Base-by-base conservation (phyloP, 495 filamentous ascomycete genomes). In the Podospora comata region DNA sequence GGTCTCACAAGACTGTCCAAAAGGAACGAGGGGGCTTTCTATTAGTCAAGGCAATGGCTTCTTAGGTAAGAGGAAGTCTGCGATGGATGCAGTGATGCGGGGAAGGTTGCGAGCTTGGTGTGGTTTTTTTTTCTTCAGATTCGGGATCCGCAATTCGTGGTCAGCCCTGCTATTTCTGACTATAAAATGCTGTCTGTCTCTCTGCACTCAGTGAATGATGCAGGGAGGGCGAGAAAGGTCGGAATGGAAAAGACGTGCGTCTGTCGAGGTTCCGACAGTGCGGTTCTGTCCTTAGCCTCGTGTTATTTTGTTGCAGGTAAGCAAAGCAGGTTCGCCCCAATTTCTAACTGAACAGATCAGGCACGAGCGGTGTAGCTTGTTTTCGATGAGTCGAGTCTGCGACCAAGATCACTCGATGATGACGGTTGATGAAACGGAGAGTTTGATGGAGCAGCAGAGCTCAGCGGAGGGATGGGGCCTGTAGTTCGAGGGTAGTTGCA, bases 21-120 rank as follows among this genome's bases (percentile, higher is more conserved):
- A 19, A 58, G 55, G 55, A 59, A 66, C 62, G 59, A 63, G 59
- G 68, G 59, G 70, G 27, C 78, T 81, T 83, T 81, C 75, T 82
- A 78, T 84, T 84, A 84, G 82, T 84, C 82, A 84, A 81, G 64
- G 67, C 67, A 65, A 48, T 67, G 68, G 71, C 65, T 65, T 78
- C 71, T 83, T 84, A 83, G 81, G 82, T 83, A 83, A 84, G 69
- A 77, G 67, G 70, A 80, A 79, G 73, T 16, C 19, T 18, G 65
- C 68, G 75, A 71, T 69, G 72, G 75, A 71, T 67, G 70, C 77
- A 72, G 67, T 60, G 66, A 77, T 80, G 81, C 79, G 81, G 81
- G 81, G 80, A 80, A 83, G 67, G 28, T 7, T 72, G 71, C 70
- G 70, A 67, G 63, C 44, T 65, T 67, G 65, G 66, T 63, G 58